Conservation (phyloP, 179 eudicot species). For the Gypsophila paniculata region DNA sequence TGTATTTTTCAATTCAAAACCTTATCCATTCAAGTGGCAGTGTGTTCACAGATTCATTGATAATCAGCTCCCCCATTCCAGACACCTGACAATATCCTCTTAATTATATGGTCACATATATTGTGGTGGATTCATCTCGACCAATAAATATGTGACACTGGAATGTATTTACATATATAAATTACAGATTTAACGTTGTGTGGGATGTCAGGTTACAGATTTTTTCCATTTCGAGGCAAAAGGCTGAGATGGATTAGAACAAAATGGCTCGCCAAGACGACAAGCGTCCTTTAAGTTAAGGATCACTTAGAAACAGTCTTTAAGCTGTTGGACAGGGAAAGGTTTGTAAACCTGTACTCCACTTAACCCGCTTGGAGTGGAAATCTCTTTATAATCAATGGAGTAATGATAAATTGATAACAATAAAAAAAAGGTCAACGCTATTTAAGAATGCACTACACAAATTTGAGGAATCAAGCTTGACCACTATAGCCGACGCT, state of each 20-base stretch:
- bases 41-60: neutral
- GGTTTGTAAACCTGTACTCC: neutral
- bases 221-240: neutral
- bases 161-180: neutral
- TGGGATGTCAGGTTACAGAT: neutral
- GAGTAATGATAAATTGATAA: neutral
- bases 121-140: neutral
- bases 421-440: neutral
- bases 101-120: neutral
- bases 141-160: neutral
- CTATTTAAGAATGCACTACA: neutral
- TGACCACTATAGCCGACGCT: neutral
- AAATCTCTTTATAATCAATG: neutral
- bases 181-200: slow-evolving; percentile 1
- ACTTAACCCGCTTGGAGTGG: neutral
- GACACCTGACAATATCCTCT: neutral
- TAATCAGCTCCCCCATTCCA: neutral
- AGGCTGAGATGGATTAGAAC: neutral
- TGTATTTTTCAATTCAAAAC: neutral
- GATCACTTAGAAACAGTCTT: neutral
- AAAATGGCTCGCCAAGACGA: neutral
- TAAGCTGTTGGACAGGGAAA: neutral
- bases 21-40: neutral
- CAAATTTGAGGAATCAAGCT: neutral
- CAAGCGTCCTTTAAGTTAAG: neutral